phyloP scores from a whole-genome alignment of 1,284 basidiomycete genomes.

The Austroboletus niveus region DNA sequence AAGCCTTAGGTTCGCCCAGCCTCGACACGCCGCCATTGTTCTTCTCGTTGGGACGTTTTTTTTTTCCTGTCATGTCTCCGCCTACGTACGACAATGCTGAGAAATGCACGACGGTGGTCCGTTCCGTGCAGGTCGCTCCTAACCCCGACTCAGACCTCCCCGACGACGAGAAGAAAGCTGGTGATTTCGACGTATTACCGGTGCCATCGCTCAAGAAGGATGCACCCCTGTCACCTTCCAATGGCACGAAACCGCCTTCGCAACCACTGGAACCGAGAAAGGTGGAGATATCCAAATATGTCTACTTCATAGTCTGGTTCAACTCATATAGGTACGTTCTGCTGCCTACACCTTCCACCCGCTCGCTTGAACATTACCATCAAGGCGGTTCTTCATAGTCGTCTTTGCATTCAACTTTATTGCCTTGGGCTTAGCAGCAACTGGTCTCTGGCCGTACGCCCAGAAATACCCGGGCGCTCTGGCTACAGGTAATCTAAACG shows the following conservation, averaged over 20 bases:
- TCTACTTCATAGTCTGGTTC: constrained; percentile 62
- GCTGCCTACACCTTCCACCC: too few species aligned
- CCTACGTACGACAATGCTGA: constrained; percentile 51
- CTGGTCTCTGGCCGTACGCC: constrained; percentile 66
- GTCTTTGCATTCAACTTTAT: constrained; percentile 58
- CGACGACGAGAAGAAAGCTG: constrained; percentile 39
- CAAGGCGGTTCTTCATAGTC: constrained; percentile 66
- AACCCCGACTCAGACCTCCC: constrained; percentile 14
- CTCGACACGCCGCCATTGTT: constrained; percentile 16
- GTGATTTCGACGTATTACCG: too few species aligned
- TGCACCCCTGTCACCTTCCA: too few species aligned
- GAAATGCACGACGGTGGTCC: constrained; percentile 42
- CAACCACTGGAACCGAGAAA: constrained; percentile 15
- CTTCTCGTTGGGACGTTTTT: constrained; percentile 12
- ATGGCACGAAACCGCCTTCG: too few species aligned
- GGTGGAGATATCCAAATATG: constrained; percentile 54
- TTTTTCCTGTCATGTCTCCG: constrained; percentile 34
- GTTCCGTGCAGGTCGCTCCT: constrained; percentile 28
- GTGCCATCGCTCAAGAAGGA: too few species aligned
- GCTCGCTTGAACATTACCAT: neutral
- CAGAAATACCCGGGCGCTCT: constrained; percentile 58
- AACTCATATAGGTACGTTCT: constrained; percentile 58
- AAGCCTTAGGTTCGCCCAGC: constrained; percentile 5
- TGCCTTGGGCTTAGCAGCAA: constrained; percentile 56
- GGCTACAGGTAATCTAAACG: constrained; percentile 53